These are phyloP conservation scores for Corymbia maculata DNA, from an alignment of 345 rosid species.

Conservation along the genomic window DNA sequence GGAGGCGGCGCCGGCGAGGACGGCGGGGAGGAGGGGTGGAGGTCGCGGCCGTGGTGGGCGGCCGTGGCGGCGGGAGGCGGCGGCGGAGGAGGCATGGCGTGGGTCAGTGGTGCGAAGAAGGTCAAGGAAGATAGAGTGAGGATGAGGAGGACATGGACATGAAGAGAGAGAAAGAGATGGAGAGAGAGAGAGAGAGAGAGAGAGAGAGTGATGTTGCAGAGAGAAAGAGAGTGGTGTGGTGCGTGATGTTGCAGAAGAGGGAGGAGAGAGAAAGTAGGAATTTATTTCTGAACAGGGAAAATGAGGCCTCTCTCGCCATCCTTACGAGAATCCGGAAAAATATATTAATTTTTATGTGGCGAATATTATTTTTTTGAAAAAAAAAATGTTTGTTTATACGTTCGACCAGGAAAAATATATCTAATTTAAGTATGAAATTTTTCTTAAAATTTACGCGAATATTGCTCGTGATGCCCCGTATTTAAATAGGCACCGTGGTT, in stretches of 20 bases:
- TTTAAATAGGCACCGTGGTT: neutral
- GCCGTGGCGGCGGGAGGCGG: neutral
- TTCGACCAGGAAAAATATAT: neutral
- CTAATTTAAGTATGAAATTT: neutral
- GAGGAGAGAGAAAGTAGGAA: neutral
- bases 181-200: neutral
- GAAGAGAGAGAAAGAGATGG: neutral
- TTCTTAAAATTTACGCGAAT: neutral
- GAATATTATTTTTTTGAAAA: neutral
- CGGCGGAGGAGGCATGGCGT: neutral
- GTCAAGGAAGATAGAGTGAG: neutral
- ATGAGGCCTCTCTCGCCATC: neutral
- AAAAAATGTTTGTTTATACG: neutral
- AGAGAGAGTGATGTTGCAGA: neutral
- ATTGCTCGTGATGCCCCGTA: neutral
- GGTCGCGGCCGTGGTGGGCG: neutral
- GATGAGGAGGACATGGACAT: neutral
- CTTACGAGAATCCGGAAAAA: neutral
- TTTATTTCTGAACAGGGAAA: neutral
- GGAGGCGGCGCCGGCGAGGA: slow-evolving; percentile 14
- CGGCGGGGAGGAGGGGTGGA: neutral
- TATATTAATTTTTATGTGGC: neutral
- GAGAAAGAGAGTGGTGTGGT: no score
- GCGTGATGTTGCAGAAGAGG: neutral
- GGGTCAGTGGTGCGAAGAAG: neutral